Evolutionary conservation across 1,139 yeast species (phyloP), one percentile per base, ranked within the genome.

Genomic region (Candida sp.): DNA sequence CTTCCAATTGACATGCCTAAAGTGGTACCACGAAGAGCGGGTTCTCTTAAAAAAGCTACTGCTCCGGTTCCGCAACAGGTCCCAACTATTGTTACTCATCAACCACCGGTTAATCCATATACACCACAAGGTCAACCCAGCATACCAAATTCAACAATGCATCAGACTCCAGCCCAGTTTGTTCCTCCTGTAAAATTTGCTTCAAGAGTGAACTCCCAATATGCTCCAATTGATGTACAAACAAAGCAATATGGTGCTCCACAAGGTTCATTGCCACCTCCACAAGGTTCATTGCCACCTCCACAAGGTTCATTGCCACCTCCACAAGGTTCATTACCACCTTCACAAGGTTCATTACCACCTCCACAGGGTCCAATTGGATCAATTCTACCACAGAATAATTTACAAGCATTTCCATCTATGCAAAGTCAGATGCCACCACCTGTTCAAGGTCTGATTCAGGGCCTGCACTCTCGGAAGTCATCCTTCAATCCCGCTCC

Each of bases 1-100:
- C 61, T 79, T 36, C 87, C 77, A 2, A 59, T 68, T 25, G 48
- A 45, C 21, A 49, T 60, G 40, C 68, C 70, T 4, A 53, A 52
- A 37, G 49, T 50, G 5, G 40, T 44, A 7, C 55, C 58, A 15
- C 57, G 55, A 11, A 59, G 60, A 37, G 61, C 72, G 4, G 67
- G 70, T 4, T 55, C 74, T 44, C 60, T 64, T 5, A 65, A 63
- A 11, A 54, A 55, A n/a, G 61, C 62, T 19, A 55, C 46, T 21
- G 50, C 52, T 23, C 54, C 54, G 3, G 51, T 39, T 25, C 41
- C 40, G n/a, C 49, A 33, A 12, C 41, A 36, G 12, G 27, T 35
- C 12, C 42, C 47, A 15, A 38, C 43, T 35, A 37, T 47, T 2
- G 47, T 53, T 7, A 52, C 43, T n/a, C 38, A 43, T 36, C 48